Evolutionary conservation across 2,329 filamentous ascomycete genomes (phyloP), one percentile per base, ranked within the genome.

Genomic region (Fusarium xyrophilum): DNA sequence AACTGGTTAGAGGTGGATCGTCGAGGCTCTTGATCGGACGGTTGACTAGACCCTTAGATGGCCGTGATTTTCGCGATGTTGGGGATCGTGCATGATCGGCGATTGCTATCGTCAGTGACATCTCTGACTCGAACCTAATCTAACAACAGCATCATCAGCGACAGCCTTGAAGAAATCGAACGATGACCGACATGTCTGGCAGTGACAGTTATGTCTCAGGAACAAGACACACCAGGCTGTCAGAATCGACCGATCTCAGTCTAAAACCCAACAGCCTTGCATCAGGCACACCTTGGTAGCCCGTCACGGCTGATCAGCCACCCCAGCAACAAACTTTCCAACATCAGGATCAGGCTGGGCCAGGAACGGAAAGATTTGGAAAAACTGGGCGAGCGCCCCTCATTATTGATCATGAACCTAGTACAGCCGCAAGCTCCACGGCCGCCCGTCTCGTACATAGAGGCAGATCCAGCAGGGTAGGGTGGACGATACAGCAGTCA

Each of bases 381-480:
- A 70, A 68, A 63, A 70, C 67, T 52, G 67, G 67, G 67, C 60
- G 56, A 70, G 56, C 67, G 63, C 67, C 67, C 67, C 63, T 70
- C 64, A 60, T 70, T 70, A 68, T 70, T 70, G 67, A 59, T 70
- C 63, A 60, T 70, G 56, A 64, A 68, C 56, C 67, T 70, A 70
- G 67, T 68, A 68, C 60, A 61, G 53, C 56, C 56, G 60, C 53
- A 56, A 56, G 67, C 42, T 62, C 52, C 56, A 44, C 33, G 56
- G 35, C 60, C 54, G 53, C 55, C 53, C 38, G 38, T 68, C 56
- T 70, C 44, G 63, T 61, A 65, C 67, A 70, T 62, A 60, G 62
- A 65, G 60, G 56, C 56, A 61, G 58, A 50, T 59, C 60, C 59
- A 61, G 42, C 43, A 68, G 52, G 63, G 56, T 68, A 65, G 67